A percentile compares a stretch with the other conserved stretches of the same genome.
Evolutionary conservation across 345 rosid species (phyloP).

Genomic region (Brassica juncea): DNA sequence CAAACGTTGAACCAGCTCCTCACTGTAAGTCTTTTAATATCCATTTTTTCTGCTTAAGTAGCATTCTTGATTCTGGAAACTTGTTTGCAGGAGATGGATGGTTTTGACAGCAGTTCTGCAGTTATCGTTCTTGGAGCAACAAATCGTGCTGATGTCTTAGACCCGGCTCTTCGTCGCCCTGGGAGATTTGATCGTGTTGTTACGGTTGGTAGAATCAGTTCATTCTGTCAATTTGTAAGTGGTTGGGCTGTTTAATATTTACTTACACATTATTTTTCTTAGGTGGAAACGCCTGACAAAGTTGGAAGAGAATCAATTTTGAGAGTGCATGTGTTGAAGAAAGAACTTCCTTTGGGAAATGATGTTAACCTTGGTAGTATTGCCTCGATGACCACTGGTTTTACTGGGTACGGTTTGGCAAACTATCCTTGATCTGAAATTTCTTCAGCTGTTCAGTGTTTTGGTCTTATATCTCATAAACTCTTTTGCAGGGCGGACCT

Average conservation of each 20-base stretch:
- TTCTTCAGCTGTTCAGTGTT: not conserved
- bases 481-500: constrained; percentile 81
- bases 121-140: constrained; percentile 99
- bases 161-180: constrained; percentile 92
- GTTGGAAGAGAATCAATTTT: constrained; percentile 90
- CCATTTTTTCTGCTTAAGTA: not conserved
- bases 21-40: constrained; percentile 56
- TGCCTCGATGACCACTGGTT: constrained; percentile 97
- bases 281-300: constrained; percentile 97
- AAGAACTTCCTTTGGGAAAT: constrained; percentile 78
- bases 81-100: constrained; percentile 91
- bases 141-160: constrained; percentile 94
- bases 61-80: constrained; percentile 15
- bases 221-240: constrained; percentile 19
- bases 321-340: constrained; percentile 75
- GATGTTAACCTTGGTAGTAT: constrained; percentile 73
- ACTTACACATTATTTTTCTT: constrained; percentile 12
- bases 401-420: constrained; percentile 68
- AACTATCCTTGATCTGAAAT: not conserved
- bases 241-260: not conserved
- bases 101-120: constrained; percentile 88
- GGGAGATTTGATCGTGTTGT: constrained; percentile 99
- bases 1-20: constrained; percentile 97
- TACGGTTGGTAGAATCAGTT: constrained; percentile 54
- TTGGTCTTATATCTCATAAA: not conserved